Conservation (phyloP, 139 green algal species). For the Pleodorina starrii region DNA sequence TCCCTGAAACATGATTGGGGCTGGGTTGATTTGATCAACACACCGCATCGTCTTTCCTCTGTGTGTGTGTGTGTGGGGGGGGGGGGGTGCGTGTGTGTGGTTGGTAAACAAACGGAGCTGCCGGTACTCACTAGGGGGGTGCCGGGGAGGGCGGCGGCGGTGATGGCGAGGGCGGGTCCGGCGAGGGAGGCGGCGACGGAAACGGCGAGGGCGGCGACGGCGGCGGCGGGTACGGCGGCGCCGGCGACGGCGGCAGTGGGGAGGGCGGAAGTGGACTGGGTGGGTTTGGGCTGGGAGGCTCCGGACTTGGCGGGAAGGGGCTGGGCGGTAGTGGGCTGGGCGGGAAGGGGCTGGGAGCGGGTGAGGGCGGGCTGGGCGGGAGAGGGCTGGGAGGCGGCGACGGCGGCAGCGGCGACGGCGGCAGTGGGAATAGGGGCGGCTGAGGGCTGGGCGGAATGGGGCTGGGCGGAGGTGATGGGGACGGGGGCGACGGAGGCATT, state of each 20-base stretch:
- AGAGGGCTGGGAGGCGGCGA: background rate
- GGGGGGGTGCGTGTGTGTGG: too few species aligned
- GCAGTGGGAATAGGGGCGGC: background rate
- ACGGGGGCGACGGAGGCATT: background rate
- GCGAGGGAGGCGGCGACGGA: background rate
- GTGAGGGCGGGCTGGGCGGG: background rate
- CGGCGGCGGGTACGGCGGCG: background rate
- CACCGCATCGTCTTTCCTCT: too few species aligned
- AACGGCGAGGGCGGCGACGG: background rate
- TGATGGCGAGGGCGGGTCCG: too few species aligned
- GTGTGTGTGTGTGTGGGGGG: too few species aligned
- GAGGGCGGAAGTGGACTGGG: background rate
- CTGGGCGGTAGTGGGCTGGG: background rate
- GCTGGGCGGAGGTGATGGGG: background rate
- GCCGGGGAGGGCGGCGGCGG: background rate
- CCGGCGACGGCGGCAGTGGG: background rate
- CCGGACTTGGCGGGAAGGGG: background rate
- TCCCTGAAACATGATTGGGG: too few species aligned
- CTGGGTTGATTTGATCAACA: too few species aligned
- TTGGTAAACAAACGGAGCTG: too few species aligned
- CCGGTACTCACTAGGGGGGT: constrained; percentile 2
- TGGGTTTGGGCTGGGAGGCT: background rate
- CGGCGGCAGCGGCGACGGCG: background rate
- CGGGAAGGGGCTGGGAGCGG: background rate
- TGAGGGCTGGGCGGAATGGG: background rate